These are phyloP conservation scores for Cylindrotheca fusiformis DNA, from an alignment of 108 stramenopile genomes.

Conservation along the genomic window DNA sequence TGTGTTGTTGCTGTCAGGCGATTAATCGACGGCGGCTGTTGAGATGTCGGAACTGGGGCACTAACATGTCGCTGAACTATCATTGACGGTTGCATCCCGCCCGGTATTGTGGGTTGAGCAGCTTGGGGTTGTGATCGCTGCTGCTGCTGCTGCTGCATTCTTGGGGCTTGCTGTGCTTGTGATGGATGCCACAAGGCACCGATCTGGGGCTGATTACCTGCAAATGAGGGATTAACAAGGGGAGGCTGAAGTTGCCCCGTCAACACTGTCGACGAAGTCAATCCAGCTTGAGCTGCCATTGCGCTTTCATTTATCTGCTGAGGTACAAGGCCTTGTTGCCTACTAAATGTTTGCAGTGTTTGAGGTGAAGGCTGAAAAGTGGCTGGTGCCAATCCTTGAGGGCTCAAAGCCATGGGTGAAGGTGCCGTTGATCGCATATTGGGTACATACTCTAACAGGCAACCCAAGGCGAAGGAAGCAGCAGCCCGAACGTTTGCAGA, in stretches of 20 bases:
- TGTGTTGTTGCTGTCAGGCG: neutral
- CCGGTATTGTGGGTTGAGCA: too few species aligned
- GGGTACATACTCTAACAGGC: slow-evolving; percentile 42
- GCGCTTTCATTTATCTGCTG: neutral
- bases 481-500: slow-evolving; percentile 76
- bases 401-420: slow-evolving; percentile 23
- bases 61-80: neutral
- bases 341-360: slow-evolving; percentile 2
- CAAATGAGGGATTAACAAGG: neutral
- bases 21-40: neutral
- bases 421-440: slow-evolving; percentile 2
- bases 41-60: neutral
- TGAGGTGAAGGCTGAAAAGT: slow-evolving; percentile 10
- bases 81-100: too few species aligned
- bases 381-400: slow-evolving; percentile 3
- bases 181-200: neutral
- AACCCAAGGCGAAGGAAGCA: slow-evolving; percentile 87
- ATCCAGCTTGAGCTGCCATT: neutral
- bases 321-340: neutral
- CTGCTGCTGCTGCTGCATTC: slow-evolving; percentile 15
- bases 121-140: slow-evolving; percentile 10
- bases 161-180: neutral
- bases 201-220: neutral
- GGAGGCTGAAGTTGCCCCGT: slow-evolving; percentile 12
- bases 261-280: slow-evolving; percentile 23